A percentile compares a stretch with the other conserved stretches of the same genome.
These are phyloP conservation scores for Mortierella sp. DNA, from an alignment of 371 early-diverging fungal species.

Conservation along the genomic window DNA sequence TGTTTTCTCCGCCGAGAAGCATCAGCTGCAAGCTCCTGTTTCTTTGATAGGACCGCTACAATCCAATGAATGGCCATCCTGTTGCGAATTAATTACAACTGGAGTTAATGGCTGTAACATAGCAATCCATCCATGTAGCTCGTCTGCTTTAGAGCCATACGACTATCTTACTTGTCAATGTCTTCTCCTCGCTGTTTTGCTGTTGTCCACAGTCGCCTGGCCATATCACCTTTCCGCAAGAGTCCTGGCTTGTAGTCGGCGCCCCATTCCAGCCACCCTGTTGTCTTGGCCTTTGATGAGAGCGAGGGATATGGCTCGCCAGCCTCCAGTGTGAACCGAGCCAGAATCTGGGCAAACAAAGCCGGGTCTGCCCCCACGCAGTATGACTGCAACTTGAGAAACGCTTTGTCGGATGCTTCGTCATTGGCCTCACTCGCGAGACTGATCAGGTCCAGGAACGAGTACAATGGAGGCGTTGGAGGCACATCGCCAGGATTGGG, in stretches of 20 bases:
- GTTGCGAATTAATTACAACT: background rate
- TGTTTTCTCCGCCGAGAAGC: constrained; percentile 17
- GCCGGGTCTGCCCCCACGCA: constrained; percentile 35
- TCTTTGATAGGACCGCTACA: constrained; percentile 22
- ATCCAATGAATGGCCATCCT: constrained; percentile 44
- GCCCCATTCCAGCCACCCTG: constrained; percentile 42
- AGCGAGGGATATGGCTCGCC: constrained; percentile 37
- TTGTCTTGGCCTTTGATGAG: background rate
- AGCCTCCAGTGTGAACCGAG: constrained; percentile 31
- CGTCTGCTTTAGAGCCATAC: no score
- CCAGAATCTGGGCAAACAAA: constrained; percentile 27
- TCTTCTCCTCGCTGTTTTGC: constrained; percentile 35
- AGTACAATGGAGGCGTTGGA: background rate
- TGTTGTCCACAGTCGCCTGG: constrained; percentile 37
- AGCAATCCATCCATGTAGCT: background rate
- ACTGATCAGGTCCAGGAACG: constrained; percentile 27
- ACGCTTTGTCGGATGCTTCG: constrained; percentile 26
- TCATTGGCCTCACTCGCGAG: constrained; percentile 37
- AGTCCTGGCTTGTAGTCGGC: constrained; percentile 49
- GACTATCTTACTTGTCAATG: constrained; percentile 34
- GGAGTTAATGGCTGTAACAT: background rate
- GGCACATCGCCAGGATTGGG: constrained; percentile 20
- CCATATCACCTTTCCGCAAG: constrained; percentile 37
- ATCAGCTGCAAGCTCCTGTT: constrained; percentile 26
- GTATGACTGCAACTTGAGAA: constrained; percentile 36